Base-by-base conservation (phyloP, 2,329 filamentous ascomycete genomes). In the Alternaria brassicicola region DNA sequence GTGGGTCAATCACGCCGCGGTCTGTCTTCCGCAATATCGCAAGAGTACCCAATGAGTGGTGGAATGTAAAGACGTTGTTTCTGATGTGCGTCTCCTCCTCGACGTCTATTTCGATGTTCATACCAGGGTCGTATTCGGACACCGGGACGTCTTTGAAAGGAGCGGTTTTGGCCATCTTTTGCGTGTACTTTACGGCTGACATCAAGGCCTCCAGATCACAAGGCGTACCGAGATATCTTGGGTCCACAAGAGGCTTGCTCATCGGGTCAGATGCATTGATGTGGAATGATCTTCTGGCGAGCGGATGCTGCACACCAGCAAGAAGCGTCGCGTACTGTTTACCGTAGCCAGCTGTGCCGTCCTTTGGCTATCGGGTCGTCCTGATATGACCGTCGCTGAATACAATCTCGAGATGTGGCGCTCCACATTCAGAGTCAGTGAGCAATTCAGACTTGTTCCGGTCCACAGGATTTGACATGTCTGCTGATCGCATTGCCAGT, bases 361-460 rank as follows among this genome's bases (percentile, higher is more conserved):
- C 61, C n/a, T 62, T 55, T 21, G 66, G 67, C 36, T 71, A 70
- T 12, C 76, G 73, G 59, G 71, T 73, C 33, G 71, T 65, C 25
- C 80, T 79, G 3, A 78, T 78, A 61, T 80, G 81, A 2, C 78
- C 78, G 56, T 81, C 79, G 2, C 76, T 75, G 61, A 82, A 79
- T 52, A 81, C 76, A 25, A 80, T 57, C 63, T 81, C 78, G n/a
- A 79, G 59, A 60, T 80, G 74, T 1, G 79, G 78, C 6, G 78
- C 70, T 23, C 58, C 49, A 2, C 65, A 65, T 38, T 36, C 52
- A n/a, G 62, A 28, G 13, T 64, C 55, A 10, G 78, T 67, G 26
- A 70, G 63, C 31, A 84, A 67, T 43, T 79, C 52, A n/a, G 64
- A 52, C 38, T 69, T 67, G 41, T 62, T 66, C 39, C 48, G 57